Base-by-base conservation (phyloP, 257 asterid species). In the Petunia secreta region DNA sequence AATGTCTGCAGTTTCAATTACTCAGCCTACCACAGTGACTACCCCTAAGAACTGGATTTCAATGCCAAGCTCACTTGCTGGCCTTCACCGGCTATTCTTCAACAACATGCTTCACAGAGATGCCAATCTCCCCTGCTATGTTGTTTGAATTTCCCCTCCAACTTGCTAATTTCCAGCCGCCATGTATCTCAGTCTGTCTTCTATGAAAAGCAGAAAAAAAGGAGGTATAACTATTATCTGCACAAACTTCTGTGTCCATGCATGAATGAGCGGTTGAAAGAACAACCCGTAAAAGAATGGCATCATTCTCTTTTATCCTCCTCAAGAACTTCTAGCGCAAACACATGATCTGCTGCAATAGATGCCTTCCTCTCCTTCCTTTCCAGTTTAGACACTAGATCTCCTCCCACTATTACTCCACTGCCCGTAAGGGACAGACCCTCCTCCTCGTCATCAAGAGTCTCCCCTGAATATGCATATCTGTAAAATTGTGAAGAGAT, bases 381-480 rank as follows among this genome's bases (percentile, higher is more conserved):
- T 57, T 93, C 98, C 40, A 87, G 82, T 80, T 86, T 91, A 50
- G 85, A 86, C 64, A 85, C 80, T 82, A 90, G 82, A 53, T 95
- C 99, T 87, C 97, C 98, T 6, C 88, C 87, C 57, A 87, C 92
- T 80, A 86, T 81, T 39, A 87, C 92, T 65, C 93, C 93, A 6
- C 83, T 87, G 55, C 88, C 88, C 1, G 97, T 96, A 75, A 96
- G 92, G 36, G 97, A 81, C 67, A 96, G 80, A 41, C 93, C 97
- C 82, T 92, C 98, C 82, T 95, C 99, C 0, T 94, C 99, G 25
- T 95, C 98, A 36, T 92, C 98, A 41, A 92, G 97, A 3, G 91
- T 89, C 90, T 96, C 99, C 11, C 84, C 91, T 1, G 85, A 82
- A 63, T 94, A 92, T 6, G 98, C 94, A 7, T 92, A 94, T 90